phyloP scores from a whole-genome alignment of 352 stramenopile genomes.

The Pythium coloratum region DNA sequence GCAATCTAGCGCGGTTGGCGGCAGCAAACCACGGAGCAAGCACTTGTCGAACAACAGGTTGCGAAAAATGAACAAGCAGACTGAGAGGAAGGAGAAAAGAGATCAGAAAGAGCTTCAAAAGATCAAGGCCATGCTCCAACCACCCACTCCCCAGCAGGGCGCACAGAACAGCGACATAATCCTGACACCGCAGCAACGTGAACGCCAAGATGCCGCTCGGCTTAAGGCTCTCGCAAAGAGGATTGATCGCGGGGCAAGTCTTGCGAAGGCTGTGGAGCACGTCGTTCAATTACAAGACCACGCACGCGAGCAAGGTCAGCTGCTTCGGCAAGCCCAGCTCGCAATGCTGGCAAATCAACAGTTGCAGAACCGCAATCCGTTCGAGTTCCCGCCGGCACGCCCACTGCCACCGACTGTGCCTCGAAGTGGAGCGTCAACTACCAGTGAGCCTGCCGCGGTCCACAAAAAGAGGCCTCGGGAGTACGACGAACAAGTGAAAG shows the following conservation, averaged over 20 bases:
- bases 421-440: not conserved
- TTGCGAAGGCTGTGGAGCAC: not conserved
- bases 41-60: not conserved
- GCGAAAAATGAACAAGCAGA: constrained; percentile 4
- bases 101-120: not conserved
- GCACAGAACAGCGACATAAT: not conserved
- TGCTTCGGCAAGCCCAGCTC: constrained; percentile 1
- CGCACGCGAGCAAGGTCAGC: not conserved
- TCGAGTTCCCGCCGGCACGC: not conserved
- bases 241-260: not conserved
- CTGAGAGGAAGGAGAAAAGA: not conserved
- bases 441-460: not conserved
- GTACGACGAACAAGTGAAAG: not conserved
- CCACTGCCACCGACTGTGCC: not conserved
- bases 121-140: not conserved
- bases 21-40: not conserved
- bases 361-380: not conserved
- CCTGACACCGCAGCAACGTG: not conserved
- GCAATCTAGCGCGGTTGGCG: not conserved
- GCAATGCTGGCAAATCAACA: not conserved
- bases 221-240: not conserved
- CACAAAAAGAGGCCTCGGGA: constrained; percentile 2
- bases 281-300: not conserved
- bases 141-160: not conserved
- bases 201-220: not conserved